Evolutionary conservation across 148 eudicot genomes (phyloP), one percentile per base, ranked within the genome.

Genomic region (Rhododendron mucronatum): DNA sequence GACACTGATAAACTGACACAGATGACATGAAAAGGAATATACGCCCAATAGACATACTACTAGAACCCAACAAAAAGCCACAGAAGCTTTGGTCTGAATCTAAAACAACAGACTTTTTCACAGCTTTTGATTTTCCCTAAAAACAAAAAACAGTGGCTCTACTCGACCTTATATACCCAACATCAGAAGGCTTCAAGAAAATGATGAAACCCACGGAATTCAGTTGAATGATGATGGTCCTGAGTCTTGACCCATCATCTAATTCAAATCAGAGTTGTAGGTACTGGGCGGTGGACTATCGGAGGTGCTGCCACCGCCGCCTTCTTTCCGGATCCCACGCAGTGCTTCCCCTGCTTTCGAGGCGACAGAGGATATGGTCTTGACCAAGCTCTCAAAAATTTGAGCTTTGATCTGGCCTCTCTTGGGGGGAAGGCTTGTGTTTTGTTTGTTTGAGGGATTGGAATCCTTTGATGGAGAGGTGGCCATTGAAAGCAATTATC

Each of bases 351-450:
- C 61, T 84, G 85, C 41, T 48, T 84, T 84, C 23, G 33, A 84
- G 65, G 63, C 63, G 4, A 73, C 79, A 48, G 79, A 84, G 45
- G 20, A 15, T 1, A 84, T 3, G 20, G 69, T 74, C 48, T 35
- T 35, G 48, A 35, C 33, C 50, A 10, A 74, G 81, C 81, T 84
- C 86, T 74, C 80, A 51, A 73, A 74, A 7, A 84, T 50, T 28
- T 15, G 69, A 84, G 81, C 81, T 74, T 71, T 84, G 80, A 84
- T 84, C 80, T 84, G 65, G 14, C 80, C 86, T 39, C 86, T 84
- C 50, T 84, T 84, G 10, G 80, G 86, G 39, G 86, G 86, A 35
- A 35, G 48, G 48, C 35, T 51, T 20, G 33, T 21, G 47, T 0
- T 74, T 7, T 2, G 65, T 13, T 84, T 21, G 13, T 18, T 48